Evolutionary conservation across 1,139 yeast genomes (phyloP).

Genomic region (Lodderomyces theae): DNA sequence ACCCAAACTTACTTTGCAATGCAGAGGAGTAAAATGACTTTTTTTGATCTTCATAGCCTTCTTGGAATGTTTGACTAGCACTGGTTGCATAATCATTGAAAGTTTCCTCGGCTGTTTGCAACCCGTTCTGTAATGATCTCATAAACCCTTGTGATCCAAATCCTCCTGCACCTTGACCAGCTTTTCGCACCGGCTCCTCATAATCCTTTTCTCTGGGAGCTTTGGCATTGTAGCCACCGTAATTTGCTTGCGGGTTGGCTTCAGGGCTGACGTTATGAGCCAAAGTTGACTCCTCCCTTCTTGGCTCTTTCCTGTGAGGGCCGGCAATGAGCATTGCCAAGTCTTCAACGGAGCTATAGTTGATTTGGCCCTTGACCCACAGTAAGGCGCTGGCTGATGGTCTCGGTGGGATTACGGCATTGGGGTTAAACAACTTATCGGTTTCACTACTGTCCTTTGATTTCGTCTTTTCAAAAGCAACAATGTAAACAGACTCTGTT

Average conservation of each 20-base stretch:
- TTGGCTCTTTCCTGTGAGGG: conserved; percentile 52
- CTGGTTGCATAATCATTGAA: conserved; percentile 58
- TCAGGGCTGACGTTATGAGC: conserved; percentile 55
- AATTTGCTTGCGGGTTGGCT: conserved; percentile 38
- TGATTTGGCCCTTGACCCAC: conserved; percentile 79
- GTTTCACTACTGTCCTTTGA: conserved; percentile 24
- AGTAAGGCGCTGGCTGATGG: conserved; percentile 79
- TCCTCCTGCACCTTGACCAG: conserved; percentile 16
- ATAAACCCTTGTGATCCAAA: conserved; percentile 40
- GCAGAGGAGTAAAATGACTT: conserved; percentile 52
- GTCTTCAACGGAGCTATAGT: conserved; percentile 57
- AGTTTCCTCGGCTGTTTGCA: conserved; percentile 54
- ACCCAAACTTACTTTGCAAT: conserved; percentile 52
- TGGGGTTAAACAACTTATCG: conserved; percentile 59
- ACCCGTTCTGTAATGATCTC: conserved; percentile 49
- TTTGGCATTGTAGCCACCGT: conserved; percentile 25
- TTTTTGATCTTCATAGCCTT: conserved; percentile 49
- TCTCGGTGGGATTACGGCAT: conserved; percentile 66
- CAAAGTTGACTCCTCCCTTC: conserved; percentile 52
- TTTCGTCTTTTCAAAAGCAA: conserved; percentile 15
- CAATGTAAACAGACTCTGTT: conserved; percentile 47
- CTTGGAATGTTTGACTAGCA: conserved; percentile 54
- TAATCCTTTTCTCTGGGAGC: conserved; percentile 33
- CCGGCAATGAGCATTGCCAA: conserved; percentile 60
- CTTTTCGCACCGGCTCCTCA: conserved; percentile 45